Conservation (phyloP, 345 rosid species). For the Pelargonium nanum region DNA sequence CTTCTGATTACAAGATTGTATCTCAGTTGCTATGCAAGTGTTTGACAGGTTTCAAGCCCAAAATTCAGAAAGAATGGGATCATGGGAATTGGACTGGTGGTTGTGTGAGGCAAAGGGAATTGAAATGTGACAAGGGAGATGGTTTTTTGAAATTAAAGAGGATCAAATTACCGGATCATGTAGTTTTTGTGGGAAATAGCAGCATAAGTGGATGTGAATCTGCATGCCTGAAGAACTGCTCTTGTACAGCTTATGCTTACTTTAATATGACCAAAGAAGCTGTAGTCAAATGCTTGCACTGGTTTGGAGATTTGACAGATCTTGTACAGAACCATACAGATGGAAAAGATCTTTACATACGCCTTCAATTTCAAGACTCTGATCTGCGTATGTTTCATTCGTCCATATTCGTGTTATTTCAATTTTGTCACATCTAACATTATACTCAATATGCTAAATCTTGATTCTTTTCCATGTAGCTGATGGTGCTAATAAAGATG, state of each 20-base stretch:
- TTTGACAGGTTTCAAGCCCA: slow-evolving; percentile 8
- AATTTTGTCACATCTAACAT: background rate
- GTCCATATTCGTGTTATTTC: background rate
- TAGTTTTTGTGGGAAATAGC: background rate
- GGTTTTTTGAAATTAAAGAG: background rate
- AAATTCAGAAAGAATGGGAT: slow-evolving; percentile 4
- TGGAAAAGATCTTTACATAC: slow-evolving; percentile 3
- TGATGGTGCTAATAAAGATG: background rate
- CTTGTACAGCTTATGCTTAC: slow-evolving; percentile 10
- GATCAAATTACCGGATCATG: slow-evolving; percentile 10
- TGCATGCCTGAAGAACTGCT: slow-evolving; percentile 9
- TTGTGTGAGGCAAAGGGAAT: slow-evolving; percentile 2
- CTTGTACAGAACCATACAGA: background rate
- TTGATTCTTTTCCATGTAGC: background rate
- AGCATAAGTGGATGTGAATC: slow-evolving; percentile 6
- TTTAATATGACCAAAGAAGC: background rate
- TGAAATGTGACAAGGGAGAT: slow-evolving; percentile 5
- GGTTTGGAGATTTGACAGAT: slow-evolving; percentile 11
- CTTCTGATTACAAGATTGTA: background rate
- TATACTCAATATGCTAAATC: background rate
- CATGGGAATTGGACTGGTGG: slow-evolving; percentile 5
- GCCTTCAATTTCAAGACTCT: background rate
- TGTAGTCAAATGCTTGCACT: background rate
- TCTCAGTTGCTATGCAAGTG: slow-evolving; percentile 2
- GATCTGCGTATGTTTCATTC: background rate